Conservation (phyloP, 2,329 filamentous ascomycete species). For the Aspergillus chevalieri region DNA sequence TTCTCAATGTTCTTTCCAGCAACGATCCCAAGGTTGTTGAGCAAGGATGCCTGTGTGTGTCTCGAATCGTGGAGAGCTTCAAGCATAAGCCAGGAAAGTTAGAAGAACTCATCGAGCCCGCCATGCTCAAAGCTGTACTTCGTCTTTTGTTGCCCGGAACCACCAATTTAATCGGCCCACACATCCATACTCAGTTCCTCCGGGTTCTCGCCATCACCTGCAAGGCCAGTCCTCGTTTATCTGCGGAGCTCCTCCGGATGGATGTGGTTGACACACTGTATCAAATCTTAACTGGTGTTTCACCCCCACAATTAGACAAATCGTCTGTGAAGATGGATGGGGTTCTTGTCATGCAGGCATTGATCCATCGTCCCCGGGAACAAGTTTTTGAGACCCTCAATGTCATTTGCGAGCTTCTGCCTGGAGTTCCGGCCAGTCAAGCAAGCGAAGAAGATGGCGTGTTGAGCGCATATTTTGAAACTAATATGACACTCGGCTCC, state of each 20-base stretch:
- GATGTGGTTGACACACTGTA: constrained; percentile 96
- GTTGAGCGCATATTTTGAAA: constrained; percentile 40
- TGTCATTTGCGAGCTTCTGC: constrained; percentile 90
- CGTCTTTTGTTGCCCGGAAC: constrained; percentile 86
- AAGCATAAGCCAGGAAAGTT: constrained; percentile 79
- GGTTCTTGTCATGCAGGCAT: constrained; percentile 95
- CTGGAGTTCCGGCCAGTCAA: constrained; percentile 59
- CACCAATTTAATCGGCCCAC: constrained; percentile 87
- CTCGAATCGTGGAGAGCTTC: constrained; percentile 94
- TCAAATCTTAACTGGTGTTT: constrained; percentile 93
- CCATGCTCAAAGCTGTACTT: constrained; percentile 76
- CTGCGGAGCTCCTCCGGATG: constrained; percentile 87
- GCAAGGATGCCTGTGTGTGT: constrained; percentile 91
- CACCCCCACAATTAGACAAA: constrained; percentile 62
- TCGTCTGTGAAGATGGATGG: constrained; percentile 70
- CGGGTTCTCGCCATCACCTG: constrained; percentile 86
- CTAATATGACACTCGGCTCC: constrained; percentile 34
- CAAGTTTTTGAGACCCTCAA: constrained; percentile 97
- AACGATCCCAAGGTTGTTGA: constrained; percentile 96
- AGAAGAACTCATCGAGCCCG: constrained; percentile 85
- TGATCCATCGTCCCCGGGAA: constrained; percentile 91
- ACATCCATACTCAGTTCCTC: constrained; percentile 93
- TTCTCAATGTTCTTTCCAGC: constrained; percentile 83
- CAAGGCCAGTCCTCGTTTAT: constrained; percentile 77
- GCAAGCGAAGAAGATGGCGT: constrained; percentile 48